phyloP scores from a whole-genome alignment of 2,329 filamentous ascomycete genomes.

The Cladobotryum protrusum region DNA sequence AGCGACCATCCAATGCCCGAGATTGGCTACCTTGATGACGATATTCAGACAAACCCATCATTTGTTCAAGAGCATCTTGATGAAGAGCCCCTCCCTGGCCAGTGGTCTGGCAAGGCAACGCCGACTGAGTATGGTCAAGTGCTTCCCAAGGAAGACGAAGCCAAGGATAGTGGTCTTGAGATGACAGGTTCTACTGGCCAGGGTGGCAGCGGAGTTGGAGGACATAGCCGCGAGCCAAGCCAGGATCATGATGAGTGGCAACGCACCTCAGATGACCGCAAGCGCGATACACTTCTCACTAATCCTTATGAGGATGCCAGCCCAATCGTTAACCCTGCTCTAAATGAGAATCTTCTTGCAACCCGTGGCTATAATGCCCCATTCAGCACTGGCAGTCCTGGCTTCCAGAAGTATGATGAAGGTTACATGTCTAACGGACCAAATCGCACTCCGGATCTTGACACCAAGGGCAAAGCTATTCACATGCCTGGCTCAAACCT shows the following conservation, averaged over 20 bases:
- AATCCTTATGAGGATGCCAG: constrained; percentile 62
- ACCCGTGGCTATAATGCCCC: constrained; percentile 35
- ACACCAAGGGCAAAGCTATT: constrained; percentile 51
- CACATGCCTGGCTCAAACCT: constrained; percentile 46
- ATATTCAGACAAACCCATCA: constrained; percentile 79
- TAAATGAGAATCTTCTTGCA: constrained; percentile 45
- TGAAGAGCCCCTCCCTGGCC: constrained; percentile 28
- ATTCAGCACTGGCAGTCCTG: constrained; percentile 50
- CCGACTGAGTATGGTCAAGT: constrained; percentile 33
- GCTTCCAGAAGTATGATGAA: constrained; percentile 65
- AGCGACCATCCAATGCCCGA: constrained; percentile 68
- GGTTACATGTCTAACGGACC: constrained; percentile 79
- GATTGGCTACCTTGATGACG: constrained; percentile 61
- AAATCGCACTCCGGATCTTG: constrained; percentile 47
- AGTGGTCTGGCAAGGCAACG: constrained; percentile 52
- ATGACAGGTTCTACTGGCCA: constrained; percentile 48
- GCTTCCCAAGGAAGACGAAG: constrained; percentile 23
- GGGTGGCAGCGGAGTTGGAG: constrained; percentile 44
- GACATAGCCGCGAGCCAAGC: constrained; percentile 47
- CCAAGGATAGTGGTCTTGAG: constrained; percentile 30
- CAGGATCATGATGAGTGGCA: constrained; percentile 60
- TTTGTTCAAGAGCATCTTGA: constrained; percentile 69
- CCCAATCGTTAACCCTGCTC: constrained; percentile 51
- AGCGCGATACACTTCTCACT: constrained; percentile 59
- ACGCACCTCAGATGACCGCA: constrained; percentile 55